phyloP scores from a whole-genome alignment of 148 eudicot species.

The Vaccinium darrowii region DNA sequence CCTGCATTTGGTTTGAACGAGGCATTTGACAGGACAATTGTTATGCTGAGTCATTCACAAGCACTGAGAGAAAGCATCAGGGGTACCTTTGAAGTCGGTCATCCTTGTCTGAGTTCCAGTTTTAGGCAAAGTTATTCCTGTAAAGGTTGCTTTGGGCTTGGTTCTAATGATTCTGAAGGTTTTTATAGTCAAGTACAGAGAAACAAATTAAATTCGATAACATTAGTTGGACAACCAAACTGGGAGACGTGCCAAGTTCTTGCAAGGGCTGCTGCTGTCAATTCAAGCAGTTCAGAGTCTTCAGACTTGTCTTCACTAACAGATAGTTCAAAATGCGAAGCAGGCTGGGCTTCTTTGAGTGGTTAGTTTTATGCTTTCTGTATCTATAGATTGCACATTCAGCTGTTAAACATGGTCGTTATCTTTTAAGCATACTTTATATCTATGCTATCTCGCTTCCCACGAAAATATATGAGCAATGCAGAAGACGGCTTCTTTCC shows the following conservation, averaged over 20 bases:
- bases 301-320: slow-evolving; percentile 38
- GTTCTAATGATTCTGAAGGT: slow-evolving; percentile 19
- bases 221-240: slow-evolving; percentile 60
- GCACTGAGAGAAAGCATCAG: slow-evolving; percentile 33
- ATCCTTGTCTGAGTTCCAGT: slow-evolving; percentile 70
- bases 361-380: slow-evolving; percentile 33
- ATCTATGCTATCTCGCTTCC: background rate
- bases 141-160: slow-evolving; percentile 36
- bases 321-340: slow-evolving; percentile 39
- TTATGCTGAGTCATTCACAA: slow-evolving; percentile 49
- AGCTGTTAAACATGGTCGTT: background rate
- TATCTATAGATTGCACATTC: background rate
- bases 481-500: background rate
- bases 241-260: slow-evolving; percentile 65
- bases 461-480: background rate
- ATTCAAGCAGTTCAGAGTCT: slow-evolving; percentile 49
- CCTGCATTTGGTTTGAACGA: slow-evolving; percentile 78
- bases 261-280: slow-evolving; percentile 58
- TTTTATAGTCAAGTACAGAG: slow-evolving; percentile 12
- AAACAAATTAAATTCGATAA: slow-evolving; percentile 31
- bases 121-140: slow-evolving; percentile 57
- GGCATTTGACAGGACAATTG: slow-evolving; percentile 72
- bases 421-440: background rate
- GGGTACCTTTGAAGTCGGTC: slow-evolving; percentile 44
- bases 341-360: slow-evolving; percentile 30